These are phyloP conservation scores for Exophiala sp. DNA, from an alignment of 2,329 filamentous ascomycete genomes.

Conservation along the genomic window DNA sequence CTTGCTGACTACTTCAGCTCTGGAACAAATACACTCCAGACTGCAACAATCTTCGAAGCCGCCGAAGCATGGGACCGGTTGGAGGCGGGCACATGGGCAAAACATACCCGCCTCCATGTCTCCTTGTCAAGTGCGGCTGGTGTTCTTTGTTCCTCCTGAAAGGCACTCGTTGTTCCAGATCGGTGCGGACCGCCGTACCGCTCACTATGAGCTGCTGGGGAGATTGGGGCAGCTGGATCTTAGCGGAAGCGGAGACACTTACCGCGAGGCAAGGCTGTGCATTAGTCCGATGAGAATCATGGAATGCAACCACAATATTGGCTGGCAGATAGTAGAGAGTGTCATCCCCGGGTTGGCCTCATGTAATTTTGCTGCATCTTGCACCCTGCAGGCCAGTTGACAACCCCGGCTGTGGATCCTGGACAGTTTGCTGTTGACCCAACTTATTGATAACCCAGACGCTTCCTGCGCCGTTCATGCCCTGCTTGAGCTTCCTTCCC, in stretches of 20 bases:
- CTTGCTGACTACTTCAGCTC: too few relatives aligned
- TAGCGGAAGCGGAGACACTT: constrained; percentile 3
- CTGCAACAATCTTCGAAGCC: too few relatives aligned
- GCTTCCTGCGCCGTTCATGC: neutral
- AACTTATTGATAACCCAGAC: neutral
- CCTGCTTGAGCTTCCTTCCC: neutral
- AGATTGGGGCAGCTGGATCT: constrained; percentile 1
- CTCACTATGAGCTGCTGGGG: neutral
- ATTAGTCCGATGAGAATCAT: constrained; percentile 9
- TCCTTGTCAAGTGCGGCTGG: constrained; percentile 1
- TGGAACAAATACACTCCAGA: too few relatives aligned
- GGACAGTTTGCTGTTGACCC: neutral
- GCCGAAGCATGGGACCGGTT: too few relatives aligned
- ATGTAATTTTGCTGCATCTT: constrained; percentile 4
- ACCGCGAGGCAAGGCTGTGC: constrained; percentile 6
- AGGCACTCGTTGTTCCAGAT: too few relatives aligned
- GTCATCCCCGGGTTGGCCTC: constrained; percentile 20
- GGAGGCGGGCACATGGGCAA: too few relatives aligned
- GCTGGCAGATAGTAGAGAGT: constrained; percentile 3
- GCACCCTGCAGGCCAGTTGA: constrained; percentile 5
- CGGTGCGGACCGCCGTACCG: constrained; percentile 12
- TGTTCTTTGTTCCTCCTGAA: neutral
- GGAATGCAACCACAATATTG: constrained; percentile 3
- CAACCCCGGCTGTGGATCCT: constrained; percentile 1
- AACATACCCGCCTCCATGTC: neutral